These are phyloP conservation scores for Crithidia acanthocephali DNA, from an alignment of 208 protist genomes.

Conservation along the genomic window DNA sequence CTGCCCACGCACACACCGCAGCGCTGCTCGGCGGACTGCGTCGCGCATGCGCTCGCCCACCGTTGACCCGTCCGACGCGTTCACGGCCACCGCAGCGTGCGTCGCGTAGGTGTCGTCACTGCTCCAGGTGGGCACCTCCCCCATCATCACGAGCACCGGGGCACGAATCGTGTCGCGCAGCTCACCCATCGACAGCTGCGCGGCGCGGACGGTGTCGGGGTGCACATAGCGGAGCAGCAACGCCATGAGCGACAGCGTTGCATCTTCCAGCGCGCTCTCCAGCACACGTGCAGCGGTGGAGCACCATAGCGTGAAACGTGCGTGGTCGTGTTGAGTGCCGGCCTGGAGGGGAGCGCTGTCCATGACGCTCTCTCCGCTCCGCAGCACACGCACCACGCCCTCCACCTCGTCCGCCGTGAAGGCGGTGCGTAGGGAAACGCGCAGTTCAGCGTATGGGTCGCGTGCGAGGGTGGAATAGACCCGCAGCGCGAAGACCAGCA, in stretches of 20 bases:
- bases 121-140: background rate
- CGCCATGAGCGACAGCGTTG: too few relatives aligned
- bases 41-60: conserved; percentile 4
- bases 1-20: background rate
- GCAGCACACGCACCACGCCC: background rate
- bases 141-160: background rate
- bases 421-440: background rate
- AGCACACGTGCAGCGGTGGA: too few relatives aligned
- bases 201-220: too few relatives aligned
- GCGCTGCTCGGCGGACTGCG: background rate
- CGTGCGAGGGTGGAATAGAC: background rate
- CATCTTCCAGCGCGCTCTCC: too few relatives aligned
- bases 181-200: too few relatives aligned
- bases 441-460: conserved; percentile 1
- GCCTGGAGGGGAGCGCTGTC: too few relatives aligned
- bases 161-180: too few relatives aligned
- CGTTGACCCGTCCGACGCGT: background rate
- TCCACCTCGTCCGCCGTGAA: background rate
- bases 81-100: background rate
- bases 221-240: too few relatives aligned
- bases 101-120: background rate
- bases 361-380: background rate
- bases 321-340: too few relatives aligned
- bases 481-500: background rate
- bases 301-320: too few relatives aligned